phyloP scores from a whole-genome alignment of 257 asterid species.

The Lycium barbarum region DNA sequence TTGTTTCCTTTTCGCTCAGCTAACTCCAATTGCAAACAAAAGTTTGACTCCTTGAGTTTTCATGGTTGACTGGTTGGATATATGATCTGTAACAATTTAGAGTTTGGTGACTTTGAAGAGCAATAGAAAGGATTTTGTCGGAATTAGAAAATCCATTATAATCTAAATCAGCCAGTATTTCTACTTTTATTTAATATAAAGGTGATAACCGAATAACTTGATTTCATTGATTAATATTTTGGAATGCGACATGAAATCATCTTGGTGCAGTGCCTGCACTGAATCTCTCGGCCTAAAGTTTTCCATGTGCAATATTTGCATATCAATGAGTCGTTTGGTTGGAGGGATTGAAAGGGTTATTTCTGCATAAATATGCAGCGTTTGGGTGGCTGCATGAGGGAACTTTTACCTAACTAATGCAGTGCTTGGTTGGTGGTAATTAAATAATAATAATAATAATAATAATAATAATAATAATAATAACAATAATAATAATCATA shows the following conservation, averaged over 20 bases:
- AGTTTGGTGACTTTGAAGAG: neutral
- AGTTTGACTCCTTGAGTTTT: neutral
- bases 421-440: neutral
- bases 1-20: conserved; percentile 22
- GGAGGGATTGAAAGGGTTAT: neutral
- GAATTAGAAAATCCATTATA: neutral
- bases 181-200: neutral
- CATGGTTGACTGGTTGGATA: conserved; percentile 24
- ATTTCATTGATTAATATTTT: neutral
- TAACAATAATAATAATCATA: too few species aligned
- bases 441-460: too few species aligned
- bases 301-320: too few species aligned
- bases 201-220: neutral
- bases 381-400: neutral
- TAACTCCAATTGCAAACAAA: neutral
- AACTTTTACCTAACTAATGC: neutral
- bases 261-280: conserved; percentile 2
- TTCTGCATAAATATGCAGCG: neutral
- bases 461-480: too few species aligned
- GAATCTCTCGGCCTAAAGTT: neutral
- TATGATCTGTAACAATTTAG: conserved; percentile 9
- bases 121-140: neutral
- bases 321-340: neutral
- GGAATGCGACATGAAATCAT: conserved; percentile 5
- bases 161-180: neutral